Evolutionary conservation across 306 rosid genomes (phyloP), one percentile per base, ranked within the genome.

Genomic region (Ochetophila trinervis): DNA sequence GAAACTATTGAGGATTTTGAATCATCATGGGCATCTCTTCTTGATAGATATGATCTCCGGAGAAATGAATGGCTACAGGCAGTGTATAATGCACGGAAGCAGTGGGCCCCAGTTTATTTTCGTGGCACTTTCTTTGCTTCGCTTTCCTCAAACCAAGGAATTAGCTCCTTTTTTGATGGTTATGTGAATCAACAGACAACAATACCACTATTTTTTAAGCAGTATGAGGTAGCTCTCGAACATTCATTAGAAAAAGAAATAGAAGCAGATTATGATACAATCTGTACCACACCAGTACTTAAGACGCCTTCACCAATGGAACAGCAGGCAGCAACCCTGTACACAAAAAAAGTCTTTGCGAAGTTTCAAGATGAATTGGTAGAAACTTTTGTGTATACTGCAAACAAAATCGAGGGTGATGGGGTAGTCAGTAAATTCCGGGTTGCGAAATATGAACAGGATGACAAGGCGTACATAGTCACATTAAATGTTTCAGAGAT

Each of bases 221-320:
- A 81, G 79, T 88, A 85, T 76, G 95, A 88, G 79, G 77, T 70
- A 62, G 90, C 82, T 34, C 78, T 88, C 8, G 87, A 88, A 59
- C 73, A 79, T 71, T 84, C 89, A 57, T 36, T 85, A 56, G 89
- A 88, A 69, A 88, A 79, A 66, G 89, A 88, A 81, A 76, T 79
- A 70, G 95, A 88, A 78, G 86, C 91, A 20, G 95, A 88, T 77
- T 77, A 62, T 20, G 86, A 83, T 74, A 83, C 95, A 71, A 70
- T 71, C 47, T 85, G 79, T 74, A 81, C 84, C 27, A 78, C 82
- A 42, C 91, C 95, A 58, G 75, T 77, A 18, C 68, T 88, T 73
- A 88, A 83, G 77, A 88, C 95, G 22, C 91, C 91, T 56, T 85
- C 95, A 65, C 95, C 95, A 53, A 88, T 88, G 91, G 95, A 88